Conservation (phyloP, 129 eudicot genomes). For the Centaurea solstitialis region DNA sequence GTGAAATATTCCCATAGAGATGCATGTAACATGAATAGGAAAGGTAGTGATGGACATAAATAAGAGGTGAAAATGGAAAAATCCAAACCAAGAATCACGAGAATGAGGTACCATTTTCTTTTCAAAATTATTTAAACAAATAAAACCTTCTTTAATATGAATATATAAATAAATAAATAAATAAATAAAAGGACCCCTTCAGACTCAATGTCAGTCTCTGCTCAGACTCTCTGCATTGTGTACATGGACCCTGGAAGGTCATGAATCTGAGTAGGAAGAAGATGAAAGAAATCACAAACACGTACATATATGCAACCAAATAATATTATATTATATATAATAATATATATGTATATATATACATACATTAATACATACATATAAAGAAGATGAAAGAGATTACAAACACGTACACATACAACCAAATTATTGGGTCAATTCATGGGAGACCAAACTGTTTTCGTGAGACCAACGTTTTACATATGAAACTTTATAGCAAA, state of each 20-base stretch:
- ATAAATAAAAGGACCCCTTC: constrained; percentile 11
- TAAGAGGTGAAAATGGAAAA: constrained; percentile 31
- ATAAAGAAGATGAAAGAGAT: too few relatives aligned
- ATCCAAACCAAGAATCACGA: constrained; percentile 61
- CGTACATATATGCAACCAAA: neutral
- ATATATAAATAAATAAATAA: neutral
- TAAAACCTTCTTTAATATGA: neutral
- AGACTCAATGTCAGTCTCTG: constrained; percentile 74
- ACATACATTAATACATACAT: too few relatives aligned
- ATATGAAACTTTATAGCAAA: too few relatives aligned
- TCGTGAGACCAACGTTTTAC: too few relatives aligned
- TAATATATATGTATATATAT: neutral
- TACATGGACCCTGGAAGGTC: constrained; percentile 33
- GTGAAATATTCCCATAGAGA: constrained; percentile 48
- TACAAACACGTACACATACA: too few relatives aligned
- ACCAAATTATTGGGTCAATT: too few relatives aligned
- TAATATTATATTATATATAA: too few relatives aligned
- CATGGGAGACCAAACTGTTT: too few relatives aligned
- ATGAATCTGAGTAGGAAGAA: constrained; percentile 17
- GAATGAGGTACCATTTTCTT: constrained; percentile 21
- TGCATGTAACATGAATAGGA: constrained; percentile 48
- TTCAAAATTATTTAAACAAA: neutral
- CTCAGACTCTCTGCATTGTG: constrained; percentile 33
- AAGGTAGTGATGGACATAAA: constrained; percentile 25
- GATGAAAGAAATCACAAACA: constrained; percentile 17